These are phyloP conservation scores for Blastobotrys aristatus DNA, from an alignment of 1,139 yeast genomes.

Conservation along the genomic window DNA sequence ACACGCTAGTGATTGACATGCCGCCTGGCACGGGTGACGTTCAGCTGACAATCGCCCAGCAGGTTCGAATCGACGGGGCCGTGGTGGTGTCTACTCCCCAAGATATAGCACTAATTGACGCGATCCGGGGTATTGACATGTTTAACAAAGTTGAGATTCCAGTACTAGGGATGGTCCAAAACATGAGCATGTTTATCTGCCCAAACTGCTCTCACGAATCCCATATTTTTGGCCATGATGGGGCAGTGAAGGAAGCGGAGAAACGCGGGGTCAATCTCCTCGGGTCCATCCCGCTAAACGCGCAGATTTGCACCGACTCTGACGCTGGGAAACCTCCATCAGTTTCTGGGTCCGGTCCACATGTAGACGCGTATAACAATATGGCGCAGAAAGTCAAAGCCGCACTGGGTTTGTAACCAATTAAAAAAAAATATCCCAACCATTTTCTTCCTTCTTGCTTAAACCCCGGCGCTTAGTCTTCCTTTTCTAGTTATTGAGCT, in stretches of 20 bases:
- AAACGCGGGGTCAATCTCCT: constrained; percentile 47
- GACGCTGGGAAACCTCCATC: constrained; percentile 66
- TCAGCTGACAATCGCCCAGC: constrained; percentile 76
- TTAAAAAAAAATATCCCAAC: too few species aligned
- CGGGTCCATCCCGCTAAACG: constrained; percentile 65
- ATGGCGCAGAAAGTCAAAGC: constrained; percentile 23
- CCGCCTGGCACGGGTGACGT: constrained; percentile 95
- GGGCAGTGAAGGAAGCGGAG: constrained; percentile 56
- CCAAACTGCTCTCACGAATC: constrained; percentile 71
- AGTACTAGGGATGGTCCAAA: constrained; percentile 70
- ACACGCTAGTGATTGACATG: constrained; percentile 71
- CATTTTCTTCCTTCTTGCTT: too few species aligned
- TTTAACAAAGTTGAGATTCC: constrained; percentile 72
- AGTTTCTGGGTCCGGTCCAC: constrained; percentile 35
- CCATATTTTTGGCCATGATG: constrained; percentile 70
- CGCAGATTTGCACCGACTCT: constrained; percentile 54
- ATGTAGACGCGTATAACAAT: constrained; percentile 25
- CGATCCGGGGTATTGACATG: constrained; percentile 76
- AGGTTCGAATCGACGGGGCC: constrained; percentile 71
- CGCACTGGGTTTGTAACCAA: constrained; percentile 1
- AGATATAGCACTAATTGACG: constrained; percentile 78
- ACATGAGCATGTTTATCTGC: constrained; percentile 74
- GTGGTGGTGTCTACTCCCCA: constrained; percentile 83
- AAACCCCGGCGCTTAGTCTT: too few species aligned
- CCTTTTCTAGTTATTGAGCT: too few species aligned